These are phyloP conservation scores for Daldinia sp. DNA, from an alignment of 2,329 filamentous ascomycete genomes.

Conservation along the genomic window DNA sequence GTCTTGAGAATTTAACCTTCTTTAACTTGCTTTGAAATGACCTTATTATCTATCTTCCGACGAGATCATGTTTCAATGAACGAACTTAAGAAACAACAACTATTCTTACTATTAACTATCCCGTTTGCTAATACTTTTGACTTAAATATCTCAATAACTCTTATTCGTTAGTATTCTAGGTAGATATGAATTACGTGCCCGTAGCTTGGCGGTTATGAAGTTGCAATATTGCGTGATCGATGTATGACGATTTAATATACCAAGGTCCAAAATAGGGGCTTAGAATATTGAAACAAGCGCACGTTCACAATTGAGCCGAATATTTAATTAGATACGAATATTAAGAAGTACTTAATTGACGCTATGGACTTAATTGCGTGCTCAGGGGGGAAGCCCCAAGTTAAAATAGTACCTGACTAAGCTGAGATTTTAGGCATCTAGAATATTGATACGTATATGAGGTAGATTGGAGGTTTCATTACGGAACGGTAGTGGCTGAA, in stretches of 20 bases:
- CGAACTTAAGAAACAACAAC: neutral
- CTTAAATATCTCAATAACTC: no score
- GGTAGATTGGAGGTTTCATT: constrained; percentile 16
- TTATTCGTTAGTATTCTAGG: no score
- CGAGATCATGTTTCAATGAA: neutral
- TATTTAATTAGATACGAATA: neutral
- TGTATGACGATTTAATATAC: neutral
- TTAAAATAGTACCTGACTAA: neutral
- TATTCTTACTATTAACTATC: no score
- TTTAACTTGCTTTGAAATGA: no score
- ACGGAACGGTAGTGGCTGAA: constrained; percentile 9
- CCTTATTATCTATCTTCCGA: neutral
- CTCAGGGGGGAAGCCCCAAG: neutral
- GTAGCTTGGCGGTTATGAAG: neutral
- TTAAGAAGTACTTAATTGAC: neutral
- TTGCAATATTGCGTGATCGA: constrained; percentile 1
- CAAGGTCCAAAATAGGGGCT: neutral
- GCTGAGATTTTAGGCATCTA: neutral
- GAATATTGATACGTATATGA: neutral
- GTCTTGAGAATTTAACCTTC: no score
- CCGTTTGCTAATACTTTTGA: no score
- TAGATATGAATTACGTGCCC: neutral
- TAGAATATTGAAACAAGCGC: neutral
- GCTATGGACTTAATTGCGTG: constrained; percentile 12
- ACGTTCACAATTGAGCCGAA: neutral